Conservation (phyloP, 441 rosid genomes). For the Gossypium aridum region DNA sequence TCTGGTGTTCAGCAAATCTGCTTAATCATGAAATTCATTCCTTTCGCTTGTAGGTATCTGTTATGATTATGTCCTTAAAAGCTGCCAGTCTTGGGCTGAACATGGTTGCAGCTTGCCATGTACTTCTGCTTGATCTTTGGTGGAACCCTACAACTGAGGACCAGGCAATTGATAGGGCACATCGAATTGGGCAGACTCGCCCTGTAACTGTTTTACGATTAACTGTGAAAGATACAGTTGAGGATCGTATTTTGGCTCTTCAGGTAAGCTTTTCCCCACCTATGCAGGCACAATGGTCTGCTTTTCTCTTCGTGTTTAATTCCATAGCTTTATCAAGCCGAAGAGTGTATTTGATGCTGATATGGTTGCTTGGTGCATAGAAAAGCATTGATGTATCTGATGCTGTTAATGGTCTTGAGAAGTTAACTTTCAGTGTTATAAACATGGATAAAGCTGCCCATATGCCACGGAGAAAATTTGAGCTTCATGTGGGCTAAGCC, state of each 20-base stretch:
- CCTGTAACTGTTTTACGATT: slow-evolving; percentile 77
- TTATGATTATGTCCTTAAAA: slow-evolving; percentile 91
- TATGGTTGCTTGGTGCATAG: neutral
- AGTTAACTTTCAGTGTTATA: neutral
- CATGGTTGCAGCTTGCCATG: slow-evolving; percentile 93
- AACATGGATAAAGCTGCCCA: neutral
- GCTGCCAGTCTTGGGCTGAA: slow-evolving; percentile 95
- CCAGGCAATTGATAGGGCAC: slow-evolving; percentile 95
- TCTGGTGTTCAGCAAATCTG: neutral
- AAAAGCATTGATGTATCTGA: neutral
- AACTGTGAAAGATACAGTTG: slow-evolving; percentile 81
- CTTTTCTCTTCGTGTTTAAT: neutral
- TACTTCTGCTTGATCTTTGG: slow-evolving; percentile 83
- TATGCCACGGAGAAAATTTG: neutral
- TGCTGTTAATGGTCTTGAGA: neutral
- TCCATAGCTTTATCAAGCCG: neutral
- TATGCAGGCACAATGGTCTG: neutral
- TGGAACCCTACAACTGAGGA: slow-evolving; percentile 99
- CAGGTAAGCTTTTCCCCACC: slow-evolving; percentile 37
- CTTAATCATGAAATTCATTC: neutral
- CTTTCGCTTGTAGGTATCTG: slow-evolving; percentile 51
- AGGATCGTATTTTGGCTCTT: slow-evolving; percentile 83
- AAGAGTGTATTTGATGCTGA: neutral
- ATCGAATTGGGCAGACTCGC: slow-evolving; percentile 92
- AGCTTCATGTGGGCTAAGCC: neutral